These are phyloP conservation scores for Scortechinia acanthostroma DNA, from an alignment of 2,329 filamentous ascomycete species.

Conservation along the genomic window DNA sequence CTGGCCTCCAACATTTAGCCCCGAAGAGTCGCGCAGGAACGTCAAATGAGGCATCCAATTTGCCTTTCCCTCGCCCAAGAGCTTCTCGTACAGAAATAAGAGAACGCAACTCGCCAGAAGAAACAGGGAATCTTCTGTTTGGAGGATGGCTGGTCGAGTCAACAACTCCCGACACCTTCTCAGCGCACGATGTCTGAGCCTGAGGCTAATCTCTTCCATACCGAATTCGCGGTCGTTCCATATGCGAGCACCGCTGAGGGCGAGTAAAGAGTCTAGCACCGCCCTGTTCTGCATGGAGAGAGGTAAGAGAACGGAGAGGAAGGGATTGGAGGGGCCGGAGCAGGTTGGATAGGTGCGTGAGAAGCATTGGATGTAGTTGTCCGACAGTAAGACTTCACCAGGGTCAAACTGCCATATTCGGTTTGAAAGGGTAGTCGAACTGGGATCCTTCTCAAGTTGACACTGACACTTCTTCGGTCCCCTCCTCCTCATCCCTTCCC, in stretches of 20 bases:
- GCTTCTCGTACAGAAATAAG: not conserved
- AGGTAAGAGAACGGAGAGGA: not conserved
- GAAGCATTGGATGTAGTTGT: not conserved
- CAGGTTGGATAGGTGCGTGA: not conserved
- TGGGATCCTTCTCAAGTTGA: not conserved
- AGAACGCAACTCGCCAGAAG: not conserved
- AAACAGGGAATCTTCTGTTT: not conserved
- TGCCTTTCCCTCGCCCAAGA: not conserved
- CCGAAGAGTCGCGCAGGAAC: too few relatives aligned
- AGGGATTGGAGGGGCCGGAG: not conserved
- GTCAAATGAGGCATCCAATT: constrained; percentile 1
- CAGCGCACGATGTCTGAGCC: not conserved
- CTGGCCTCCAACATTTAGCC: not conserved
- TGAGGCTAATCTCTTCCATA: not conserved
- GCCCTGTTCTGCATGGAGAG: not conserved
- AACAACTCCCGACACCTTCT: too few relatives aligned
- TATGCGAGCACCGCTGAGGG: not conserved
- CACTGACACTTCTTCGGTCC: not conserved
- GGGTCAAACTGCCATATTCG: not conserved
- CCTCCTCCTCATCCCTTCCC: not conserved
- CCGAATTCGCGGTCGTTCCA: not conserved
- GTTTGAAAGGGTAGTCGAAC: not conserved
- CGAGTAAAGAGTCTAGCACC: not conserved
- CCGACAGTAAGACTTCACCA: not conserved
- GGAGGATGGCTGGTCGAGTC: not conserved